Evolutionary conservation across 768 basidiomycete genomes (phyloP).

Genomic region (Boletus reticuloceps): DNA sequence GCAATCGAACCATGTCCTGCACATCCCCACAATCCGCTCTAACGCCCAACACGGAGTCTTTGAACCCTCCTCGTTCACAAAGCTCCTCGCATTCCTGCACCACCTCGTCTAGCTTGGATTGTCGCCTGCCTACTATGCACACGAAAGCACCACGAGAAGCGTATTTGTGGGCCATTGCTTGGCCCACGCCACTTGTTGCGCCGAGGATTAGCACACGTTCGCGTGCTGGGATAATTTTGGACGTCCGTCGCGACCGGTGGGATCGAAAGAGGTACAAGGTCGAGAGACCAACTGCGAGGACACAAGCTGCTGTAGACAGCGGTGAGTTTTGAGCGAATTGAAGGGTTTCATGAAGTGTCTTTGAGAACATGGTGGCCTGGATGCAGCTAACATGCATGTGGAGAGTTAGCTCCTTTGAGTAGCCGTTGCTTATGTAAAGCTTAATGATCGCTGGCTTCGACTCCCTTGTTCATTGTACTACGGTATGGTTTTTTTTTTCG

Average conservation of each 20-base stretch:
- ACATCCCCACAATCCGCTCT: slow-evolving; percentile 62
- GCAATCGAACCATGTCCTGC: slow-evolving; percentile 63
- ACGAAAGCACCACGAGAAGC: slow-evolving; percentile 71
- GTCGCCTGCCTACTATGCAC: slow-evolving; percentile 71
- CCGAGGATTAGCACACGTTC: slow-evolving; percentile 85
- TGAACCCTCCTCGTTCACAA: slow-evolving; percentile 15
- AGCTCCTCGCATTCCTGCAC: slow-evolving; percentile 52
- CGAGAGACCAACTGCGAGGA: slow-evolving; percentile 13
- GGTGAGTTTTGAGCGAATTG: slow-evolving; percentile 3
- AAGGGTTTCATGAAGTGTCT: slow-evolving; percentile 4
- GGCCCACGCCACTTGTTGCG: slow-evolving; percentile 81
- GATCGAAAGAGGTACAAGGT: slow-evolving; percentile 18
- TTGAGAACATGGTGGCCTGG: slow-evolving; percentile 5
- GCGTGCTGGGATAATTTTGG: slow-evolving; percentile 36
- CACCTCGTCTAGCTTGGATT: slow-evolving; percentile 53
- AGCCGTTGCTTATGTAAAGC: slow-evolving; percentile 6
- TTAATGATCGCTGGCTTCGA: too few relatives aligned
- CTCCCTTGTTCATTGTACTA: too few relatives aligned
- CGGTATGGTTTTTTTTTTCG: too few relatives aligned
- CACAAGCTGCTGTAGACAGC: slow-evolving; percentile 5
- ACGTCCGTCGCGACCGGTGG: slow-evolving; percentile 27
- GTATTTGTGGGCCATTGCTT: slow-evolving; percentile 66
- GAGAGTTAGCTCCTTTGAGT: background rate
- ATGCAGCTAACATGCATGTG: too few relatives aligned
- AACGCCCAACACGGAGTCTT: slow-evolving; percentile 44